These are phyloP conservation scores for Monosporascus sp. DNA, from an alignment of 2,329 filamentous ascomycete species.

Conservation along the genomic window DNA sequence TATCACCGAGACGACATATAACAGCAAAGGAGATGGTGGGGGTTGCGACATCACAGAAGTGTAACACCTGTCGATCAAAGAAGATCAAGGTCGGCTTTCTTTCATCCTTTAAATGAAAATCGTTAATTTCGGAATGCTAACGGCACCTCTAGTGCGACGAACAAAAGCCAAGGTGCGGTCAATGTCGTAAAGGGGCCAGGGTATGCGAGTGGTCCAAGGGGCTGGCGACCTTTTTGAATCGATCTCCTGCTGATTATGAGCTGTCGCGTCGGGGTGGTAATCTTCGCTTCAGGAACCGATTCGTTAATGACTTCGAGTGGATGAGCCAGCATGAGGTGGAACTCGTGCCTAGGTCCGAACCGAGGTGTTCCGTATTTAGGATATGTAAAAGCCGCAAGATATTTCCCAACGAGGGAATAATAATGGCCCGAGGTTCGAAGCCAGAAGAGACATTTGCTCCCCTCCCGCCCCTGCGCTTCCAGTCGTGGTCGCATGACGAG, in stretches of 20 bases:
- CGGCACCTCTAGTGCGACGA: slow-evolving; percentile 11
- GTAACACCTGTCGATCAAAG: slow-evolving; percentile 14
- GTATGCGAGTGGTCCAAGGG: slow-evolving; percentile 13
- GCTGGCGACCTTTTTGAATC: slow-evolving; percentile 11
- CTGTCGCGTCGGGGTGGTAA: not conserved
- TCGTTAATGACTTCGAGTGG: not conserved
- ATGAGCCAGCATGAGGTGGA: not conserved
- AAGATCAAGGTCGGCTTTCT: slow-evolving; percentile 15
- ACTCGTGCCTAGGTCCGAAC: not conserved
- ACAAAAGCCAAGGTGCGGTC: slow-evolving; percentile 12
- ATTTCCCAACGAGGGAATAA: not conserved
- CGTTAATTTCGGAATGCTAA: not conserved
- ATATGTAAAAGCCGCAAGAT: not conserved
- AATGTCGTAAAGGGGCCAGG: slow-evolving; percentile 14
- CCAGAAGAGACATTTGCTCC: not conserved
- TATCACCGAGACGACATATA: not conserved
- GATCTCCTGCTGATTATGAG: slow-evolving; percentile 8
- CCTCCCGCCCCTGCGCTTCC: slow-evolving; percentile 3
- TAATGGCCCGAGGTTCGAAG: not conserved
- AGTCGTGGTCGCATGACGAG: slow-evolving; percentile 10
- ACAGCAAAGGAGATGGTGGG: slow-evolving; percentile 11
- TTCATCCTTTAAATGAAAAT: not conserved
- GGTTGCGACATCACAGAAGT: slow-evolving; percentile 14
- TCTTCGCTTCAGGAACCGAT: slow-evolving; percentile 1
- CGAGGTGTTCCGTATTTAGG: not conserved